Conservation (phyloP, 2,329 filamentous ascomycete genomes). For the Colletotrichum sp. region DNA sequence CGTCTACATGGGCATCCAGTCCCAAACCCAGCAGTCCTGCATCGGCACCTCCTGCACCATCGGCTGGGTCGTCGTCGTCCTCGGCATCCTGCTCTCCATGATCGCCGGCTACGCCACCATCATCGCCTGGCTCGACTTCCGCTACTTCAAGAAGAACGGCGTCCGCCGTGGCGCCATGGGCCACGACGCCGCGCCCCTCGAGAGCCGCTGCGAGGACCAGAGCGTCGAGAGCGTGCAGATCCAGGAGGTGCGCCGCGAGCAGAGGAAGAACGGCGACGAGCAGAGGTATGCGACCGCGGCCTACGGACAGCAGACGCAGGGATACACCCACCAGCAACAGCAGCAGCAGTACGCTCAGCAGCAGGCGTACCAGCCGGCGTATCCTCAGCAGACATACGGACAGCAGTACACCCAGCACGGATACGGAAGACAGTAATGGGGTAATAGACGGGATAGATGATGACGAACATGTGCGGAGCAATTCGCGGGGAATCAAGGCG, state of each 20-base stretch:
- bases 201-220: neutral
- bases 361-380: neutral
- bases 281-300: neutral
- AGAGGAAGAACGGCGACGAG: neutral
- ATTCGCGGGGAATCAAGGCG: neutral
- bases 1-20: slow-evolving; percentile 24
- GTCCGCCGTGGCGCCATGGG: neutral
- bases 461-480: neutral
- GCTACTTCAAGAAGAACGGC: neutral
- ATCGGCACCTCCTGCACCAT: slow-evolving; percentile 13
- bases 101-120: slow-evolving; percentile 3
- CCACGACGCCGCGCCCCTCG: neutral
- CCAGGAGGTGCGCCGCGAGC: neutral
- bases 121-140: slow-evolving; percentile 14
- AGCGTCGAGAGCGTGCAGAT: neutral
- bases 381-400: neutral
- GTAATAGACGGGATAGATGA: neutral
- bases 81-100: slow-evolving; percentile 9
- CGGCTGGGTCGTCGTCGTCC: slow-evolving; percentile 8
- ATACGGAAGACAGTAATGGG: neutral
- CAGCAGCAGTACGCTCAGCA: neutral
- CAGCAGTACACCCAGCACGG: neutral
- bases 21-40: neutral
- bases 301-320: neutral
- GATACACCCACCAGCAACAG: neutral